Evolutionary conservation across 257 asterid species (phyloP).

Genomic region (Osmanthus fragrans): DNA sequence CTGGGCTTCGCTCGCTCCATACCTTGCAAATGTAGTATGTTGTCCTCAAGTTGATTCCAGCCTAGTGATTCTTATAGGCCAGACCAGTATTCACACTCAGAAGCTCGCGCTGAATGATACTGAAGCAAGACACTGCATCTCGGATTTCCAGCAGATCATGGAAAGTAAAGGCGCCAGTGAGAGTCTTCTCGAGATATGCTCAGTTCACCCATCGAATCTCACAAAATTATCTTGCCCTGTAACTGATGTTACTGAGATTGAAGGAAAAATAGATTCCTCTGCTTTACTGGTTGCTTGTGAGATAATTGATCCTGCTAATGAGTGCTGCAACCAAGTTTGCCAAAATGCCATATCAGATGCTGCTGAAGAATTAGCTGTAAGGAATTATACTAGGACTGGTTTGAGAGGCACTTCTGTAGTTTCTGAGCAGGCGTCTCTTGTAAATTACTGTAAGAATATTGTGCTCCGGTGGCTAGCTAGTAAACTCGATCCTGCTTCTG

Average conservation of each 20-base stretch:
- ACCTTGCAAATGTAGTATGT: constrained; percentile 34
- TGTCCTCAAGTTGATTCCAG: constrained; percentile 40
- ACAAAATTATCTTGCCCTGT: constrained; percentile 32
- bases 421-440: constrained; percentile 6
- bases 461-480: constrained; percentile 37
- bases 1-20: constrained; percentile 42
- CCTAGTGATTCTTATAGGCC: constrained; percentile 33
- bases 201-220: constrained; percentile 28
- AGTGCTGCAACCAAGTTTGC: constrained; percentile 38
- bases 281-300: constrained; percentile 26
- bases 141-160: constrained; percentile 36
- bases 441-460: constrained; percentile 28
- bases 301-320: constrained; percentile 28
- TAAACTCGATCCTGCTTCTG: constrained; percentile 30
- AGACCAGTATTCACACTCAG: constrained; percentile 22
- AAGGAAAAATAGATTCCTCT: constrained; percentile 27
- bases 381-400: constrained; percentile 6
- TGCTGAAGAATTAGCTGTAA: constrained; percentile 26
- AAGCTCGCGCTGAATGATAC: constrained; percentile 24
- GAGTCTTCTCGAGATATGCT: constrained; percentile 35
- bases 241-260: constrained; percentile 19
- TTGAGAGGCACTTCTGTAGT: background rate
- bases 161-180: constrained; percentile 33
- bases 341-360: constrained; percentile 39
- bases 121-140: constrained; percentile 39